Percentiles rank a stretch among this genome's conserved stretches.
Evolutionary conservation across 108 stramenopile species (phyloP).

Genomic region (Hondaea fermentalgiana): DNA sequence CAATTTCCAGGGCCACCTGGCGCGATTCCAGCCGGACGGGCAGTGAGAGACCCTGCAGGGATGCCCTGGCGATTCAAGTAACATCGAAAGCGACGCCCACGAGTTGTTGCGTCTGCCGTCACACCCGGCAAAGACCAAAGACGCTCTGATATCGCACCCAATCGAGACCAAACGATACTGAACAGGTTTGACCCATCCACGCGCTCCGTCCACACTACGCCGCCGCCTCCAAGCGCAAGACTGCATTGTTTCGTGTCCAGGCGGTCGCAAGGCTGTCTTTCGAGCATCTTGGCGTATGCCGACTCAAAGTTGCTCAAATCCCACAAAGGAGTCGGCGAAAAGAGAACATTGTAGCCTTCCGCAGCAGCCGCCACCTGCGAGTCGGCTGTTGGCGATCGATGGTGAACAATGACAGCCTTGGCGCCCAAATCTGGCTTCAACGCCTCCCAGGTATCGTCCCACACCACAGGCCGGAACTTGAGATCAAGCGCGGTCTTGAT

Average conservation of each 20-base stretch:
- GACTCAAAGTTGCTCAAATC: conserved; percentile 50
- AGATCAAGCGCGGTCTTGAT: neutral
- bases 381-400: conserved; percentile 32
- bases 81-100: conserved; percentile 19
- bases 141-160: conserved; percentile 52
- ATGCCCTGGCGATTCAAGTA: neutral
- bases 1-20: conserved; percentile 24
- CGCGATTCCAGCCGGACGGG: neutral
- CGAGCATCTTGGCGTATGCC: conserved; percentile 44
- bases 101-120: neutral
- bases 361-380: conserved; percentile 30
- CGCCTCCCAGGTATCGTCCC: conserved; percentile 61
- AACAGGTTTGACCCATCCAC: conserved; percentile 52
- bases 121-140: conserved; percentile 36
- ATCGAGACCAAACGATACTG: conserved; percentile 52
- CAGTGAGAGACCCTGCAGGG: conserved; percentile 19
- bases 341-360: conserved; percentile 20
- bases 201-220: conserved; percentile 53
- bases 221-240: conserved; percentile 60
- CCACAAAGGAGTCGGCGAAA: conserved; percentile 37
- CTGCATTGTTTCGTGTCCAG: conserved; percentile 16
- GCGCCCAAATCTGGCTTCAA: conserved; percentile 1
- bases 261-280: conserved; percentile 44
- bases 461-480: conserved; percentile 47
- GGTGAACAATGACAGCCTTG: conserved; percentile 42